Base-by-base conservation (phyloP, 495 filamentous ascomycete species). In the Aspergillus avenaceus region DNA sequence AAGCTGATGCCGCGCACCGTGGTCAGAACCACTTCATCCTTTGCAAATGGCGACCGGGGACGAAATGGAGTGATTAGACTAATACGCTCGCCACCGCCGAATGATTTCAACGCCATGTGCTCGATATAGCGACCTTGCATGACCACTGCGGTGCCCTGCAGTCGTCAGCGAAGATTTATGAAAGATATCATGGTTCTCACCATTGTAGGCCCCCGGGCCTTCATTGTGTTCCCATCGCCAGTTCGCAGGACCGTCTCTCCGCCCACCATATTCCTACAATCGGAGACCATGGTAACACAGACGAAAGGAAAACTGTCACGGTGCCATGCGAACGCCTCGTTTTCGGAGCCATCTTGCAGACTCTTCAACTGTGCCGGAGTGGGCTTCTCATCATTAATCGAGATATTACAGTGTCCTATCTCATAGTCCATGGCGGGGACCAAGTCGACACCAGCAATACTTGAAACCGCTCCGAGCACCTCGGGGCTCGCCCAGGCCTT, bases 91-190 rank as follows among this genome's bases (percentile, higher is more conserved):
- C 74, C 72, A 4, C 73, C 71, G 12, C 84, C 83, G 16, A 82
- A 72, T 1, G 83, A 76, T 19, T 76, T 75, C 9, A 88, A 70
- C 13, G 84, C 85, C 60, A 82, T 78, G 58, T 90, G 85, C 45
- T 81, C 77, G 52, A 88, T 87, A 59, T 88, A 87, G 26, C 83
- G 74, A n/a, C 85, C 85, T 68, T 90, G 85, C 43, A 90, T 70
- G 11, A 88, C 71, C 0, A 86, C 78, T 7, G 82, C 85, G 37
- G 73, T 83, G 16, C 85, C 85, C 85, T 87, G 47, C 18, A 31
- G 23, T 43, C 2, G 5, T 45, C 1, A 45, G 24, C 7, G 1
- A 19, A 23, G 3, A 32, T 3, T 0, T 9, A n/a, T 19, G 2
- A 9, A 14, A 5, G 23, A 18, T n/a, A 1, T 23, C 16, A 16